Percentiles rank a stretch among this genome's conserved stretches.
phyloP scores from a whole-genome alignment of 2,329 filamentous ascomycete genomes.

The Aspergillus fischeri region DNA sequence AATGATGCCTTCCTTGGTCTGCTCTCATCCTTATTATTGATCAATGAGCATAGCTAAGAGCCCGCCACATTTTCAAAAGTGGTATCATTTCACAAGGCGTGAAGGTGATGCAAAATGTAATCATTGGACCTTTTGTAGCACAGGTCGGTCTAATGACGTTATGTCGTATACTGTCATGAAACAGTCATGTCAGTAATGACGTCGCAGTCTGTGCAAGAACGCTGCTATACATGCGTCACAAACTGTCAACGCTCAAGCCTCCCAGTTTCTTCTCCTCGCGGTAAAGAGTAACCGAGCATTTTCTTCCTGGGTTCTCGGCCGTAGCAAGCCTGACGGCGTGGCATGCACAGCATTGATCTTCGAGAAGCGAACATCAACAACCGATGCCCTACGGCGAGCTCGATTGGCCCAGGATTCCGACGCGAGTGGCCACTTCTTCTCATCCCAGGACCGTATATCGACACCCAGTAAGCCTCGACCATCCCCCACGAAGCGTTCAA shows the following conservation, averaged over 20 bases:
- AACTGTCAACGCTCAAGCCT: slow-evolving; percentile 16
- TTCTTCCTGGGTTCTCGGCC: slow-evolving; percentile 20
- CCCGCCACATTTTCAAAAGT: too few species aligned
- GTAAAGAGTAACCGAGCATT: slow-evolving; percentile 34
- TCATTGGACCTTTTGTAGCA: background rate
- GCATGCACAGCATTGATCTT: slow-evolving; percentile 20
- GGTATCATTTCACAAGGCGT: background rate
- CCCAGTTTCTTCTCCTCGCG: slow-evolving; percentile 34
- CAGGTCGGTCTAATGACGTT: background rate
- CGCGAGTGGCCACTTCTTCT: slow-evolving; percentile 10
- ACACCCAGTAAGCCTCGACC: slow-evolving; percentile 29
- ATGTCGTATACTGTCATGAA: background rate
- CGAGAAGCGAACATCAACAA: slow-evolving; percentile 24
- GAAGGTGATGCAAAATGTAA: background rate
- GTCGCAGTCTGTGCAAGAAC: background rate
- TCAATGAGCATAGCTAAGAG: background rate
- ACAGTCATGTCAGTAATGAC: background rate
- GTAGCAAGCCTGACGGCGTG: slow-evolving; percentile 11
- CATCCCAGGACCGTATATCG: slow-evolving; percentile 12
- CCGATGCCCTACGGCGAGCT: slow-evolving; percentile 12
- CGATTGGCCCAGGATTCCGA: slow-evolving; percentile 20
- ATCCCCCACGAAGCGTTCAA: slow-evolving; percentile 35
- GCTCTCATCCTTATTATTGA: background rate
- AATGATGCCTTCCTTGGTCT: background rate
- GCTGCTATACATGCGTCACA: background rate